Conservation (phyloP, 257 asterid species). For the Solanum pennellii region DNA sequence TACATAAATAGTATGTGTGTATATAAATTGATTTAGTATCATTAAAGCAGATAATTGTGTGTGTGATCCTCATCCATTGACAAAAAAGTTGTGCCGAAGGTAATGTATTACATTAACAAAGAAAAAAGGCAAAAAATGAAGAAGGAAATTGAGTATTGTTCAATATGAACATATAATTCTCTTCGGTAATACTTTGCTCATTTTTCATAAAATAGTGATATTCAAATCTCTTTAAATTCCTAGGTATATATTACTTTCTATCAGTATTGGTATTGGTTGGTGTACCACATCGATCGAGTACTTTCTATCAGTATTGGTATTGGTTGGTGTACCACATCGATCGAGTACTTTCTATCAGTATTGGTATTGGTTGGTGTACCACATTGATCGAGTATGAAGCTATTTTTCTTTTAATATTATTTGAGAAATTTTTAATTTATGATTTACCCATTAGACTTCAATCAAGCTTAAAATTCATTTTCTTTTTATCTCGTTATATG, state of each 20-base stretch:
- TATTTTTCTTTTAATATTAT: too few relatives aligned
- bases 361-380: background rate
- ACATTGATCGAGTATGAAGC: background rate
- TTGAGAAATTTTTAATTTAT: background rate
- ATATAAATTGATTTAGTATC: too few relatives aligned
- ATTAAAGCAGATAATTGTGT: too few relatives aligned
- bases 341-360: too few relatives aligned
- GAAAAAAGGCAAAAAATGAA: background rate
- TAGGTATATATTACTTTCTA: too few relatives aligned
- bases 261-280: background rate
- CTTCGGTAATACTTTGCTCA: background rate
- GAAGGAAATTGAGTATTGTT: too few relatives aligned
- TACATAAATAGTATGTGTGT: too few relatives aligned
- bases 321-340: background rate
- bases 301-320: too few relatives aligned
- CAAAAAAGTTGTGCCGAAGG: background rate
- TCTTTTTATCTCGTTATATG: background rate
- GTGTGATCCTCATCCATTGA: background rate
- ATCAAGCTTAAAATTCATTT: background rate
- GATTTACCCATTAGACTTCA: rapidly evolving
- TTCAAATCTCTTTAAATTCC: too few relatives aligned
- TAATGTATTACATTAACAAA: background rate
- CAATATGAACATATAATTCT: background rate
- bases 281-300: background rate
- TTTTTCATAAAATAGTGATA: too few relatives aligned